phyloP scores from a whole-genome alignment of 2,329 filamentous ascomycete species.

The Fusarium caatingaense region DNA sequence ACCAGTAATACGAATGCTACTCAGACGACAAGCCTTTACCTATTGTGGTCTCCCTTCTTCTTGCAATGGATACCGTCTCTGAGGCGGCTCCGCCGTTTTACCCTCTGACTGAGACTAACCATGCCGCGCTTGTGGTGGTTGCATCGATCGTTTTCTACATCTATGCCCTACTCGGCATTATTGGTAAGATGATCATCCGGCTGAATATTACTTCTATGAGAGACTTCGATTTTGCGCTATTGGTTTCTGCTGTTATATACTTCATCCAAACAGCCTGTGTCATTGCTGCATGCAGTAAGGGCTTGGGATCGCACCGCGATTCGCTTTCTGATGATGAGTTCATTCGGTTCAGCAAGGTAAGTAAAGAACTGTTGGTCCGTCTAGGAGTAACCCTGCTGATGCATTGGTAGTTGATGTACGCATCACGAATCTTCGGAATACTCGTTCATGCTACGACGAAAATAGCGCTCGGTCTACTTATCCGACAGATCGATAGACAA shows the following conservation, averaged over 20 bases:
- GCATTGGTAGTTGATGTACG: conserved; percentile 33
- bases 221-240: conserved; percentile 33
- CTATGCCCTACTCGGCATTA: conserved; percentile 37
- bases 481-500: conserved; percentile 37
- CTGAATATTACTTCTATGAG: conserved; percentile 41
- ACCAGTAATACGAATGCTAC: background rate
- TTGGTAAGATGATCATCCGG: conserved; percentile 40
- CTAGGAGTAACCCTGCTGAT: background rate
- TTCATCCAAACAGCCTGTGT: conserved; percentile 39
- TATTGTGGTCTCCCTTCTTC: background rate
- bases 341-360: conserved; percentile 33
- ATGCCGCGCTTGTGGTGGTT: conserved; percentile 40
- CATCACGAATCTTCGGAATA: conserved; percentile 33
- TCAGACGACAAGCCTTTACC: background rate
- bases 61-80: conserved; percentile 19
- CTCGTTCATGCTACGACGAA: conserved; percentile 36
- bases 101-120: conserved; percentile 34
- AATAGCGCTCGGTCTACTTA: conserved; percentile 39
- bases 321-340: conserved; percentile 10
- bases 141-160: conserved; percentile 37
- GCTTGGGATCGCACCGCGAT: conserved; percentile 28
- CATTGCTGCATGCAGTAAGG: conserved; percentile 30
- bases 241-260: conserved; percentile 23
- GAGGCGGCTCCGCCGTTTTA: conserved; percentile 39
- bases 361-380: accelerated